Evolutionary conservation across 2,329 filamentous ascomycete genomes (phyloP).

Genomic region (Ceratocystis variospora): DNA sequence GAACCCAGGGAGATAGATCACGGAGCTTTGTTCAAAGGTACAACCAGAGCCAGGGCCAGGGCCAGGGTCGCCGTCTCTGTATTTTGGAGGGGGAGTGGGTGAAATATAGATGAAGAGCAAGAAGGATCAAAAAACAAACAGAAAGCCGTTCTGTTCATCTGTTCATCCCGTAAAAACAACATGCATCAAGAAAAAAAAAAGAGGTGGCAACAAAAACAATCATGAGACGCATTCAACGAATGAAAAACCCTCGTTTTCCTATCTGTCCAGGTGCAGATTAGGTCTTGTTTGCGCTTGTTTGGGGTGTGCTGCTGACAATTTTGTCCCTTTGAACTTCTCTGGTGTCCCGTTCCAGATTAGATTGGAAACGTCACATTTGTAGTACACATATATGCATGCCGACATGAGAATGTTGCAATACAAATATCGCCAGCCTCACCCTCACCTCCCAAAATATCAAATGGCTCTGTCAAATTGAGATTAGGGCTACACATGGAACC

Average conservation of each 20-base stretch:
- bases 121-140: neutral
- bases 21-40: neutral
- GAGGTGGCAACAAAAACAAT: neutral
- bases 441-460: too few species aligned
- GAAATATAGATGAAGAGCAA: slow-evolving; percentile 1
- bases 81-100: neutral
- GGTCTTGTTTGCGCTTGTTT: neutral
- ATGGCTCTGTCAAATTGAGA: neutral
- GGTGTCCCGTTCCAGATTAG: neutral
- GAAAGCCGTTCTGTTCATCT: neutral
- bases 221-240: neutral
- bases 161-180: neutral
- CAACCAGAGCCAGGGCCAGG: neutral
- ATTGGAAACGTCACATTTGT: neutral
- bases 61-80: neutral
- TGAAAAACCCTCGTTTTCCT: neutral
- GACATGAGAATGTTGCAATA: neutral
- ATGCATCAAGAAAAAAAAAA: neutral
- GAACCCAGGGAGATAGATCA: neutral
- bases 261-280: neutral
- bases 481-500: neutral
- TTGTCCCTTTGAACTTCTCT: neutral
- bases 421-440: neutral
- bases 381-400: neutral
- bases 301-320: neutral